These are phyloP conservation scores for Nymphaea colorata DNA, from an alignment of 164 flowering plant genomes.

Conservation along the genomic window DNA sequence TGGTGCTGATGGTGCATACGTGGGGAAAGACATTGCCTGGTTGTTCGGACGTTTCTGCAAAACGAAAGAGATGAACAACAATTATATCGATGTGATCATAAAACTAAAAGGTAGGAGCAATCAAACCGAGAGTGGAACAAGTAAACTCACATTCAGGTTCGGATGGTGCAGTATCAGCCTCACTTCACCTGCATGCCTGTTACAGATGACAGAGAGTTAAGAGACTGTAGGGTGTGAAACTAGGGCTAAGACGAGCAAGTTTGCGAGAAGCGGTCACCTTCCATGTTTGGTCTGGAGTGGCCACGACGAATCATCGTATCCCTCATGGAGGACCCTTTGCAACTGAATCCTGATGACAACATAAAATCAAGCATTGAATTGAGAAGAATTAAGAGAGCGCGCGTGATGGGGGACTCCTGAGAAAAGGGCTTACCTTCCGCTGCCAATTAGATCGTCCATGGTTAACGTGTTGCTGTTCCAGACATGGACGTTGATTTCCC, in stretches of 20 bases:
- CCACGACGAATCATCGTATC: constrained; percentile 75
- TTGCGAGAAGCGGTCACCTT: constrained; percentile 25
- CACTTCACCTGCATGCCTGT: constrained; percentile 83
- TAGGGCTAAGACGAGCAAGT: background rate
- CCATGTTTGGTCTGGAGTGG: constrained; percentile 56
- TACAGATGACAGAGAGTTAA: background rate
- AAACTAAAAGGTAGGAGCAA: too few relatives aligned
- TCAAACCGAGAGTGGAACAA: too few relatives aligned
- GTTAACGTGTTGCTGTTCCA: constrained; percentile 85
- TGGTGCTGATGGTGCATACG: background rate
- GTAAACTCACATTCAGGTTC: constrained; percentile 40
- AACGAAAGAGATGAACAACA: background rate
- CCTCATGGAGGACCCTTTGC: constrained; percentile 61
- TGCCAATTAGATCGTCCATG: constrained; percentile 72
- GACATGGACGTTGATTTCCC: constrained; percentile 50
- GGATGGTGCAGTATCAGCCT: constrained; percentile 55
- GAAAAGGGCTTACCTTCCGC: constrained; percentile 47
- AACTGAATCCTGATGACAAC: constrained; percentile 47
- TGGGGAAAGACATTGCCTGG: background rate
- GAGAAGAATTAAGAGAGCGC: background rate
- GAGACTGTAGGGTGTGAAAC: background rate
- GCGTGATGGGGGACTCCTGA: background rate
- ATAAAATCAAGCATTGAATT: background rate
- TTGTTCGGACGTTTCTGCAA: background rate
- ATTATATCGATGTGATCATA: background rate